Percentiles rank a stretch among this genome's conserved stretches.
Evolutionary conservation across 2,329 filamentous ascomycete genomes (phyloP).

Genomic region (Cryphonectria parasitica): DNA sequence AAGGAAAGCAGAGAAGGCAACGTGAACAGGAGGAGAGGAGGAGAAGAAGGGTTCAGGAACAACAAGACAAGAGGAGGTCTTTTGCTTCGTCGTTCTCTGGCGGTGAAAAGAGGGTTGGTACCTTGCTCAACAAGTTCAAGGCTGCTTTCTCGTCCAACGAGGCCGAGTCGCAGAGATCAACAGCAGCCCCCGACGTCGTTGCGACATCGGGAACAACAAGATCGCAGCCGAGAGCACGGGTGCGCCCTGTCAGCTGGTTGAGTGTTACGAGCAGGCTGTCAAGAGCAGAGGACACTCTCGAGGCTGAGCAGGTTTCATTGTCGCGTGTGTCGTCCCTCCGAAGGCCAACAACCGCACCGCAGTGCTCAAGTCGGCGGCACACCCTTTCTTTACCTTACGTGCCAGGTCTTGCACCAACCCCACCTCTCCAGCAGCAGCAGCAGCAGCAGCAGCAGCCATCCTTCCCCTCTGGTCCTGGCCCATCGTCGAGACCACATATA

Average conservation of each 20-base stretch:
- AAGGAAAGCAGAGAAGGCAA: slow-evolving; percentile 44
- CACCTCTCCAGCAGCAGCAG: slow-evolving; percentile 1
- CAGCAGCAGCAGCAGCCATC: not conserved
- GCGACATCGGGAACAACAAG: slow-evolving; percentile 24
- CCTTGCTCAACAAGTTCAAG: slow-evolving; percentile 36
- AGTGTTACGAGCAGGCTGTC: slow-evolving; percentile 26
- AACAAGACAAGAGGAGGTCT: slow-evolving; percentile 36
- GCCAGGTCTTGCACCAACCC: not conserved
- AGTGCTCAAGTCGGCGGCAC: slow-evolving; percentile 7
- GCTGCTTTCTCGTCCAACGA: slow-evolving; percentile 33
- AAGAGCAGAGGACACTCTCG: slow-evolving; percentile 21
- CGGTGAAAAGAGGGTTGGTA: slow-evolving; percentile 40
- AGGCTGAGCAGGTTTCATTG: not conserved
- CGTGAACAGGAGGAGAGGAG: slow-evolving; percentile 36
- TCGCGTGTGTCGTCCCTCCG: slow-evolving; percentile 2
- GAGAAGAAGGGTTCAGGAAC: slow-evolving; percentile 31
- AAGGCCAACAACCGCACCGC: slow-evolving; percentile 17
- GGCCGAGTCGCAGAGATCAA: slow-evolving; percentile 17
- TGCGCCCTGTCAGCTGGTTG: slow-evolving; percentile 29
- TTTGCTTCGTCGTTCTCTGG: slow-evolving; percentile 40
- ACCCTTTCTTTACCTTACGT: not conserved
- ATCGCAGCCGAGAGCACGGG: slow-evolving; percentile 32
- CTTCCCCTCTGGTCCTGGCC: not conserved
- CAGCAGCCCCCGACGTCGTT: slow-evolving; percentile 23
- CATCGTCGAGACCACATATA: not conserved